Percentiles rank a stretch among this genome's conserved stretches.
Evolutionary conservation across 2,329 filamentous ascomycete genomes (phyloP).

Genomic region (Stachybotrys elegans): DNA sequence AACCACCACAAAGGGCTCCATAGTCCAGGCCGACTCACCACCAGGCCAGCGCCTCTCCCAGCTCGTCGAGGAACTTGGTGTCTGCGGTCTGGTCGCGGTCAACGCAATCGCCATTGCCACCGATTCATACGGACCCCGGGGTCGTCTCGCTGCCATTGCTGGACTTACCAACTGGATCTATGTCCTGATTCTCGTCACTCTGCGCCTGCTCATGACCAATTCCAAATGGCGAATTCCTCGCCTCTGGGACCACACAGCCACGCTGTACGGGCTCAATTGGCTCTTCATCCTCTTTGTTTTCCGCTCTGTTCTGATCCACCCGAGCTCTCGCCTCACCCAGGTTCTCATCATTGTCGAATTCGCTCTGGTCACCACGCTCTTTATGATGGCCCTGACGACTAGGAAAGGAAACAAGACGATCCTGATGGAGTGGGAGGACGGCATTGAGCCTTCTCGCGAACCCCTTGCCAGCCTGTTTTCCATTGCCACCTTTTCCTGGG

Average conservation of each 20-base stretch:
- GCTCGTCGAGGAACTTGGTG: slow-evolving; percentile 67
- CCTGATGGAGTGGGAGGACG: slow-evolving; percentile 81
- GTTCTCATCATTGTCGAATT: slow-evolving; percentile 71
- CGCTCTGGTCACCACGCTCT: slow-evolving; percentile 65
- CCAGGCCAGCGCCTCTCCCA: slow-evolving; percentile 66
- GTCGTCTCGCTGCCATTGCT: slow-evolving; percentile 56
- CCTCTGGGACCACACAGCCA: slow-evolving; percentile 89
- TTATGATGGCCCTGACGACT: slow-evolving; percentile 71
- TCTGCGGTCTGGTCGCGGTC: slow-evolving; percentile 65
- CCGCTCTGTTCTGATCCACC: slow-evolving; percentile 79
- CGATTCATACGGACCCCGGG: slow-evolving; percentile 52
- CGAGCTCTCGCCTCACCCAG: slow-evolving; percentile 57
- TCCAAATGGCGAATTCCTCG: slow-evolving; percentile 62
- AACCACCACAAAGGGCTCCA: slow-evolving; percentile 56
- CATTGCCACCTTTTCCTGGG: slow-evolving; percentile 82
- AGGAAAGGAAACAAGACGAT: slow-evolving; percentile 91
- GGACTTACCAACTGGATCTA: slow-evolving; percentile 77
- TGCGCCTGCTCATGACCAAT: slow-evolving; percentile 65
- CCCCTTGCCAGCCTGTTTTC: slow-evolving; percentile 86
- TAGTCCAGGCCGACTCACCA: slow-evolving; percentile 72
- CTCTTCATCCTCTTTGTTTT: slow-evolving; percentile 70
- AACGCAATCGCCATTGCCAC: slow-evolving; percentile 62
- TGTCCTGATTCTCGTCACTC: slow-evolving; percentile 64
- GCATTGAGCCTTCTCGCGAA: slow-evolving; percentile 80
- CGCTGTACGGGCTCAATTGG: slow-evolving; percentile 81